Evolutionary conservation across 2,329 filamentous ascomycete species (phyloP).

Genomic region (Stagonosporopsis chrysanthemi): DNA sequence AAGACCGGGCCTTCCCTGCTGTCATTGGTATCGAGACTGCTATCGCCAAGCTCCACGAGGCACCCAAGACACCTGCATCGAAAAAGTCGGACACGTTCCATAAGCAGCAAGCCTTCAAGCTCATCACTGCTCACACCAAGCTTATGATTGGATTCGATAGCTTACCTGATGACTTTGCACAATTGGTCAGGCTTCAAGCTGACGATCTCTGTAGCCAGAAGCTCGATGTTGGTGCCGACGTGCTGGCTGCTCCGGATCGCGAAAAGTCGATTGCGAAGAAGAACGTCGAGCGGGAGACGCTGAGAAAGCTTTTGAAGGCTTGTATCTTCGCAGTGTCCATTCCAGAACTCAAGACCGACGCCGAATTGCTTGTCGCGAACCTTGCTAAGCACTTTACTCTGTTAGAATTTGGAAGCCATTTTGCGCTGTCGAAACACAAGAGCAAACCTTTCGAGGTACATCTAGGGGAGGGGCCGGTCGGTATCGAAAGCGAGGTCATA

Average conservation of each 20-base stretch:
- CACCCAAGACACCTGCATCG: constrained; percentile 66
- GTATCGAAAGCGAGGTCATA: constrained; percentile 84
- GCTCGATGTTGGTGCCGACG: constrained; percentile 72
- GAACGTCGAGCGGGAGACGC: constrained; percentile 77
- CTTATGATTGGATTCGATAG: constrained; percentile 86
- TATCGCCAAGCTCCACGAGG: constrained; percentile 84
- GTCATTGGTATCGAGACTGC: constrained; percentile 88
- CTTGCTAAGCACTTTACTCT: constrained; percentile 90
- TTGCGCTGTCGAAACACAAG: constrained; percentile 79
- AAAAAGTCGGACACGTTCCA: constrained; percentile 83
- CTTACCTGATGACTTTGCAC: constrained; percentile 86
- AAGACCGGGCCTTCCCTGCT: constrained; percentile 85
- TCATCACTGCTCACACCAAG: constrained; percentile 89
- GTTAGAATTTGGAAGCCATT: constrained; percentile 84
- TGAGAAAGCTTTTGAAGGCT: constrained; percentile 89
- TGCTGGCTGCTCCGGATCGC: constrained; percentile 78
- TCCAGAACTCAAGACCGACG: constrained; percentile 78
- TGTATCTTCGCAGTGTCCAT: constrained; percentile 85
- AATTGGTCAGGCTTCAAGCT: constrained; percentile 84
- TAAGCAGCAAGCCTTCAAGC: constrained; percentile 88
- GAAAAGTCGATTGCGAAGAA: constrained; percentile 88
- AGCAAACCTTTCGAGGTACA: constrained; percentile 82
- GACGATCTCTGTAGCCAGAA: constrained; percentile 81
- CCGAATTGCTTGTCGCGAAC: constrained; percentile 77
- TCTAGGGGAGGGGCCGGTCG: constrained; percentile 85